Base-by-base conservation (phyloP, 495 filamentous ascomycete genomes). In the Neurospora sp. region DNA sequence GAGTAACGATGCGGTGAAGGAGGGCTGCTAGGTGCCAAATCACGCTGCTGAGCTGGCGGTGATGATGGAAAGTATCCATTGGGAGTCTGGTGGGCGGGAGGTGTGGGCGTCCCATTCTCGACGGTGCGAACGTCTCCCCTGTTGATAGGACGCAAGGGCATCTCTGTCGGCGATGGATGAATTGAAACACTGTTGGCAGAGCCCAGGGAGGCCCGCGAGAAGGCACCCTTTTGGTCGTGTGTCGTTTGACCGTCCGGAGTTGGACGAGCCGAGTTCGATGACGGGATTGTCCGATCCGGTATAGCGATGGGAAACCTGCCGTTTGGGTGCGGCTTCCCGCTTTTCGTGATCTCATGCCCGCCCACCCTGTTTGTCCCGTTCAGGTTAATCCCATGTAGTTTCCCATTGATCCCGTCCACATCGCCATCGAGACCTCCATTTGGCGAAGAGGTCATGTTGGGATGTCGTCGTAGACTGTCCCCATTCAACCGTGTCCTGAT, bases 1-100 rank as follows among this genome's bases (percentile, higher is more conserved):
- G 93, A 95, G 72, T 91, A 91, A 76, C 92, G 89, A 77, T 94
- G 90, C 4, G 86, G 84, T 18, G 78, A 76, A 73, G 77, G 71
- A 66, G 72, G 54, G 18, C 27, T 39, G 31, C 16, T 66, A 0
- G 54, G 54, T 66, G 27, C 54, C 54, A 35, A 66, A 31, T 37
- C 54, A 6, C 54, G 54, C 54, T 18, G 54, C 54, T 66, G 54
- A 35, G 54, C 27, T 66, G 54, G 54, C 14, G 54, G 54, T 66
- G 54, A 66, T 18, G 54, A 66, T 66, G n/a, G 38, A 6, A 42
- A 23, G 27, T 37, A 71, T 39, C 41, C 71, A 71, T 41, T 78
- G 39, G 72, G 73, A 8, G 75, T 59, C 31, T 62, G 70, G 16
- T 73, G 74, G 69, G 74, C 31, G 40, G 77, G 14, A 69, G 72